phyloP scores from a whole-genome alignment of 495 filamentous ascomycete species.

The Podospora fimiseda region DNA sequence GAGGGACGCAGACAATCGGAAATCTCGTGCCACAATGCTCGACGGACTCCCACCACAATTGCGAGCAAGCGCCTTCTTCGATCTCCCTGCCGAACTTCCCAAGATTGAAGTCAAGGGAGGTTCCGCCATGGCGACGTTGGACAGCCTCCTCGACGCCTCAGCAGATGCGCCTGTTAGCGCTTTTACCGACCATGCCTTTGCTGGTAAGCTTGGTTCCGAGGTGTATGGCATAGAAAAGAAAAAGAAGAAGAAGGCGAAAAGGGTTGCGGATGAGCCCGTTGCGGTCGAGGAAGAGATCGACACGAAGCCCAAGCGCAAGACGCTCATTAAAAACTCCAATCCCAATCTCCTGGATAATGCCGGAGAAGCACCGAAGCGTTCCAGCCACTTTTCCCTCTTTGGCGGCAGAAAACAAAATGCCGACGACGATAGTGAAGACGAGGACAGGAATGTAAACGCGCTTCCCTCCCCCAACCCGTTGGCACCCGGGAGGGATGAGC shows the following conservation, averaged over 20 bases:
- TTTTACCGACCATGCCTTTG: slow-evolving; percentile 88
- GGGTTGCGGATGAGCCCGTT: slow-evolving; percentile 7
- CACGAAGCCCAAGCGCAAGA: slow-evolving; percentile 13
- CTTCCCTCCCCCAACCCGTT: slow-evolving; percentile 19
- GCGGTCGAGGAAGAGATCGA: slow-evolving; percentile 4
- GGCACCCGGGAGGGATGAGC: slow-evolving; percentile 20
- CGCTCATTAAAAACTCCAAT: slow-evolving; percentile 20
- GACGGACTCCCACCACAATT: slow-evolving; percentile 73
- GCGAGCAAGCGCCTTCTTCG: slow-evolving; percentile 85
- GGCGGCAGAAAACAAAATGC: slow-evolving; percentile 5
- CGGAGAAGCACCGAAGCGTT: slow-evolving; percentile 28
- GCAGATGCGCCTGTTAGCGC: slow-evolving; percentile 85
- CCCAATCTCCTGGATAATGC: slow-evolving; percentile 9
- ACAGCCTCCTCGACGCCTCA: slow-evolving; percentile 93
- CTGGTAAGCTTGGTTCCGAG: slow-evolving; percentile 61
- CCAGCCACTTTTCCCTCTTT: slow-evolving; percentile 33
- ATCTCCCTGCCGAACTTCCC: slow-evolving; percentile 52
- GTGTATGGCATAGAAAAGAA: slow-evolving; percentile 49
- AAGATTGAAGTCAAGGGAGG: slow-evolving; percentile 63
- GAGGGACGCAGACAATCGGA: slow-evolving; percentile 30
- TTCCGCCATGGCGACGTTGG: slow-evolving; percentile 82
- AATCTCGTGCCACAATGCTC: slow-evolving; percentile 36
- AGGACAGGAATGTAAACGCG: slow-evolving; percentile 5
- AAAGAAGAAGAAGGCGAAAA: slow-evolving; percentile 32
- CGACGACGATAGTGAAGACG: slow-evolving; percentile 11